These are phyloP conservation scores for Daldinia caldariorum DNA, from an alignment of 495 filamentous ascomycete genomes.

Conservation along the genomic window DNA sequence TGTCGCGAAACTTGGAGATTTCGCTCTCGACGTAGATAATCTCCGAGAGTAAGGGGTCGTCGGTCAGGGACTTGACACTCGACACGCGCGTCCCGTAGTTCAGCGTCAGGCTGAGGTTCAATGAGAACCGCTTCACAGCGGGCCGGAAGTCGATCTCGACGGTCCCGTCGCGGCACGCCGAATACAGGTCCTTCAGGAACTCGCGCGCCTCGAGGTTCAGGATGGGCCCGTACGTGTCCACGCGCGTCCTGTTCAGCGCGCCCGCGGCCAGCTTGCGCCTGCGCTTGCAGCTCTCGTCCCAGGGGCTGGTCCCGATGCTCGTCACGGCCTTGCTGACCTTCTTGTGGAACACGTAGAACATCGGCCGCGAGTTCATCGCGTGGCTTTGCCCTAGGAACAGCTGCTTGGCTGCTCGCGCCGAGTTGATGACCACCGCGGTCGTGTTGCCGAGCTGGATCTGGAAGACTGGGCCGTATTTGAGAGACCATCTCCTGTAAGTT, in stretches of 20 bases:
- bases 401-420: slow-evolving; percentile 71
- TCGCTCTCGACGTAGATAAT: slow-evolving; percentile 71
- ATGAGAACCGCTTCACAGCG: slow-evolving; percentile 74
- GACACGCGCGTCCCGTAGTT: slow-evolving; percentile 73
- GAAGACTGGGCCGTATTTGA: slow-evolving; percentile 73
- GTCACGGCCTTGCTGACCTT: slow-evolving; percentile 75
- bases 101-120: slow-evolving; percentile 72
- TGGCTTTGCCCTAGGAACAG: slow-evolving; percentile 78
- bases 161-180: slow-evolving; percentile 64
- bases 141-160: slow-evolving; percentile 70
- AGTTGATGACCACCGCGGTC: slow-evolving; percentile 76
- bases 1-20: slow-evolving; percentile 71
- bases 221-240: slow-evolving; percentile 76
- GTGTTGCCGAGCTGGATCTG: slow-evolving; percentile 73
- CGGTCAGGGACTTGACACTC: slow-evolving; percentile 58
- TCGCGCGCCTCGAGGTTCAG: slow-evolving; percentile 73
- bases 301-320: slow-evolving; percentile 78
- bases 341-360: slow-evolving; percentile 76
- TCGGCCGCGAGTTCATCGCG: slow-evolving; percentile 74
- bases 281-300: slow-evolving; percentile 78
- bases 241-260: slow-evolving; percentile 72
- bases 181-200: slow-evolving; percentile 71
- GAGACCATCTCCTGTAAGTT: slow-evolving; percentile 58
- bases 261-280: slow-evolving; percentile 76
- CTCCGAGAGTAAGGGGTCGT: slow-evolving; percentile 67